Conservation (phyloP, 208 protist species). For the Spongospora subterranea region DNA sequence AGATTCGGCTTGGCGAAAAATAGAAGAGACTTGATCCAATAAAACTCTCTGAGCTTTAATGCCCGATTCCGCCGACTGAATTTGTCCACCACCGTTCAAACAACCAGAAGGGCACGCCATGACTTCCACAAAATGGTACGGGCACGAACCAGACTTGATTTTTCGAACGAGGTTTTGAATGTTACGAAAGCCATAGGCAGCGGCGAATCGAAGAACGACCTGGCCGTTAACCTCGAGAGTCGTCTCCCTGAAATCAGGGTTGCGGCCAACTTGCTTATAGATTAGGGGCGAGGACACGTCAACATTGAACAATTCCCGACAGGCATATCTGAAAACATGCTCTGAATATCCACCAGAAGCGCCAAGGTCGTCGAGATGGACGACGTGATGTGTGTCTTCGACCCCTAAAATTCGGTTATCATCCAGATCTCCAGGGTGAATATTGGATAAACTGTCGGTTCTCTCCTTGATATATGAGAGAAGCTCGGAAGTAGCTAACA, state of each 20-base stretch:
- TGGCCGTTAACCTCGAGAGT: not conserved
- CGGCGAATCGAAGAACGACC: slow-evolving; percentile 77
- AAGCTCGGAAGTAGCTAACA: slow-evolving; percentile 90
- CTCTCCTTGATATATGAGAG: not conserved
- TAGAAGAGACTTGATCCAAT: not conserved
- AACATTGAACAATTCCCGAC: slow-evolving; percentile 24
- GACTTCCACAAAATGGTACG: slow-evolving; percentile 92
- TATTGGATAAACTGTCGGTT: not conserved
- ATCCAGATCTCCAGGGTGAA: not conserved
- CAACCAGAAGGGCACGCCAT: slow-evolving; percentile 96
- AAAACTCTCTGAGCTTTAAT: not conserved
- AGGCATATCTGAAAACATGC: not conserved
- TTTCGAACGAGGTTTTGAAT: slow-evolving; percentile 95
- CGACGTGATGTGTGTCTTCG: slow-evolving; percentile 31
- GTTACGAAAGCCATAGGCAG: slow-evolving; percentile 95
- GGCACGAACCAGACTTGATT: slow-evolving; percentile 78
- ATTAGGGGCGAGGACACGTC: not conserved
- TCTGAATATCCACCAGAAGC: not conserved
- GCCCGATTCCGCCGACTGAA: not conserved
- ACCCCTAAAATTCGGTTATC: not conserved
- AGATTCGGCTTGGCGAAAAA: not conserved
- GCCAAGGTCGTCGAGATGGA: too few relatives aligned
- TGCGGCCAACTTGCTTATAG: slow-evolving; percentile 46
- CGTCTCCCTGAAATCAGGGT: slow-evolving; percentile 32
- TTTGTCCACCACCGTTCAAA: slow-evolving; percentile 95